Evolutionary conservation across 305 asterid species (phyloP).

Genomic region (Petunia hybrid): DNA sequence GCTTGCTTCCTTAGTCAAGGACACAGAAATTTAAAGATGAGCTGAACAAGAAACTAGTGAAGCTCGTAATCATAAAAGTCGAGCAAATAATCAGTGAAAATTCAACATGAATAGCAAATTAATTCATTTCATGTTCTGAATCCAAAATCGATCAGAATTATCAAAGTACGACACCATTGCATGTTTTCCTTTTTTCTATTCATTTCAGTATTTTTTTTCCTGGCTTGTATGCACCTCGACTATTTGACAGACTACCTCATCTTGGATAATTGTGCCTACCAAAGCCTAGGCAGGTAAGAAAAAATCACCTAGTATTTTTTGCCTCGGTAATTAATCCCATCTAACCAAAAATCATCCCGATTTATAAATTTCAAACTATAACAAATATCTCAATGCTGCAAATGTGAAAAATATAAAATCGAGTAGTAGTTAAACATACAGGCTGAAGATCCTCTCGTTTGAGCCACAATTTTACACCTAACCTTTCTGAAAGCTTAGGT

Average conservation of each 20-base stretch:
- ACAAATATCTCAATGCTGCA: not conserved
- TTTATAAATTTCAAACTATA: not conserved
- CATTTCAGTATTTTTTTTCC: no score
- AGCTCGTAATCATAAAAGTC: constrained; percentile 1
- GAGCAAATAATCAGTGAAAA: not conserved
- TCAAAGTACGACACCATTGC: not conserved
- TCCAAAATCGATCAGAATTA: not conserved
- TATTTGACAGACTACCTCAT: no score
- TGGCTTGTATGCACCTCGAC: no score
- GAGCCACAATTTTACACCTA: constrained; percentile 80
- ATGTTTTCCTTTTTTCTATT: not conserved
- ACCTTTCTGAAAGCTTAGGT: constrained; percentile 64
- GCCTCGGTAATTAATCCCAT: not conserved
- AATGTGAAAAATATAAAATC: not conserved
- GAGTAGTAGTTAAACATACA: constrained; percentile 57
- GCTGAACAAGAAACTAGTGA: not conserved
- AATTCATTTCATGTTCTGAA: constrained; percentile 11
- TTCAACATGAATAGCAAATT: not conserved
- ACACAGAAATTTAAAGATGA: not conserved
- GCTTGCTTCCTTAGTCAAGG: not conserved
- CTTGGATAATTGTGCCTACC: no score
- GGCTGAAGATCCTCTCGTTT: constrained; percentile 91
- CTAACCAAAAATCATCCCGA: not conserved
- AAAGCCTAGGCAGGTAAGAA: no score
- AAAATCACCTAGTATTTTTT: no score